A percentile compares a stretch with the other conserved stretches of the same genome.
These are phyloP conservation scores for Corinectria fuckeliana DNA, from an alignment of 2,329 filamentous ascomycete species.

Conservation along the genomic window DNA sequence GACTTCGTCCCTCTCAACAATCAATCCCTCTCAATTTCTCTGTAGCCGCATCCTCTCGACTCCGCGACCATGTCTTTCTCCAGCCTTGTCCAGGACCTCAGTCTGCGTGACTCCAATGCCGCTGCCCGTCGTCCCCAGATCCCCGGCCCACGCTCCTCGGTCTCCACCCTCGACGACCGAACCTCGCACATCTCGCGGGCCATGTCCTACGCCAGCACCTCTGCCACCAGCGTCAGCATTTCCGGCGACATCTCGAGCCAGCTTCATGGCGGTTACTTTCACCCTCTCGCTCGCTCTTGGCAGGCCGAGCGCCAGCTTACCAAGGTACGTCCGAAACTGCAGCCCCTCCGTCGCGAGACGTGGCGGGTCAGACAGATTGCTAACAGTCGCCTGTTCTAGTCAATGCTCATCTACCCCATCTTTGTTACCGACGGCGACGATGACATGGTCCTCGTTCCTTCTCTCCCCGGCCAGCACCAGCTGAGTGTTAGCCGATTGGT, in stretches of 20 bases:
- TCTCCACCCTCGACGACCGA: constrained; percentile 65
- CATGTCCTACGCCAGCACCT: constrained; percentile 71
- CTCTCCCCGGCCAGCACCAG: constrained; percentile 88
- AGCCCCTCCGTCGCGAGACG: not conserved
- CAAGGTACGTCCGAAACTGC: constrained; percentile 62
- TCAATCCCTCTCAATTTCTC: constrained; percentile 6
- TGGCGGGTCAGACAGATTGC: not conserved
- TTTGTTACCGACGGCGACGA: constrained; percentile 96
- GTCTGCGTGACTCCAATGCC: constrained; percentile 61
- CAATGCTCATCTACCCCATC: constrained; percentile 97
- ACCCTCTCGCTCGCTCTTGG: constrained; percentile 80
- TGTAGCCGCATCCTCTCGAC: constrained; percentile 12
- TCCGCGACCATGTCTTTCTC: constrained; percentile 66
- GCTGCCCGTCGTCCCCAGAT: constrained; percentile 53
- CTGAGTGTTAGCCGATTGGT: constrained; percentile 86
- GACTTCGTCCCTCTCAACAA: constrained; percentile 11
- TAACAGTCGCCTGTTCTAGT: constrained; percentile 57
- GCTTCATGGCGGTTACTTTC: constrained; percentile 82
- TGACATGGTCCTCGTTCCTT: constrained; percentile 88
- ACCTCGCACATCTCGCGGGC: constrained; percentile 67
- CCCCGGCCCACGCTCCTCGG: constrained; percentile 51
- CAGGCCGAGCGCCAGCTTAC: constrained; percentile 85
- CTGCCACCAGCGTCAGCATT: constrained; percentile 73
- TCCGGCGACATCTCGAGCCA: constrained; percentile 81
- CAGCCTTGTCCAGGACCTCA: constrained; percentile 69